Evolutionary conservation across 179 eudicot species (phyloP), one percentile per base, ranked within the genome.

Genomic region (Patellifolia procumbens): DNA sequence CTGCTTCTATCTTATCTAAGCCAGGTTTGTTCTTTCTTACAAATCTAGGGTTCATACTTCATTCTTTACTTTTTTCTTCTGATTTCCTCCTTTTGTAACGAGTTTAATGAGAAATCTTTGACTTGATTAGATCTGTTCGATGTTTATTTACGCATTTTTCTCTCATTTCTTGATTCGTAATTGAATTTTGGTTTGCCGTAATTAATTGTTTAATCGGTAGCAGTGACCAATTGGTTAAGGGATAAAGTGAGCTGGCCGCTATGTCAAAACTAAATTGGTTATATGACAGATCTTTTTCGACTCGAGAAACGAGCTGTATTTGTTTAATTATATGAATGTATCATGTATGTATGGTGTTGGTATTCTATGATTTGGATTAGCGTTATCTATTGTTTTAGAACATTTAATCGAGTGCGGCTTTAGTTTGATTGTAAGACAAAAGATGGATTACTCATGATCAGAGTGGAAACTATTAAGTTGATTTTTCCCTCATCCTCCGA

Each of bases 1-100:
- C 91, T 39, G 81, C 81, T 26, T 86, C 91, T 5, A 22, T 89
- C 74, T 76, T 83, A 34, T 73, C 91, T 35, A 92, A 80, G 71
- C 85, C 91, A 83, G 93, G 97, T 92, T 46, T 51, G 78, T 37
- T 39, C 0, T 2, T 0, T n/a, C 66, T 34, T 65, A 32, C 39
- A 12, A 61, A 74, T 77, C 82, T 68, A 43, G 64, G 82, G 67
- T 78, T 75, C 45, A 37, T 72, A 34, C 55, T 2, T 31, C n/a
- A n/a, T n/a, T 65, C 9, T 26, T 8, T 31, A 37, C 62, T 11
- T 56, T 46, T 68, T 68, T 73, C 49, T 11, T 31, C 45, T 35
- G 28, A 12, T 42, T 48, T 46, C 49, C 26, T 26, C 26, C 0
- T 49, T 74, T 43, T 8, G 2, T 42, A 3, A 16, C 29, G 43